These are phyloP conservation scores for Emergomyces orientalis DNA, from an alignment of 2,329 filamentous ascomycete species.

Conservation along the genomic window DNA sequence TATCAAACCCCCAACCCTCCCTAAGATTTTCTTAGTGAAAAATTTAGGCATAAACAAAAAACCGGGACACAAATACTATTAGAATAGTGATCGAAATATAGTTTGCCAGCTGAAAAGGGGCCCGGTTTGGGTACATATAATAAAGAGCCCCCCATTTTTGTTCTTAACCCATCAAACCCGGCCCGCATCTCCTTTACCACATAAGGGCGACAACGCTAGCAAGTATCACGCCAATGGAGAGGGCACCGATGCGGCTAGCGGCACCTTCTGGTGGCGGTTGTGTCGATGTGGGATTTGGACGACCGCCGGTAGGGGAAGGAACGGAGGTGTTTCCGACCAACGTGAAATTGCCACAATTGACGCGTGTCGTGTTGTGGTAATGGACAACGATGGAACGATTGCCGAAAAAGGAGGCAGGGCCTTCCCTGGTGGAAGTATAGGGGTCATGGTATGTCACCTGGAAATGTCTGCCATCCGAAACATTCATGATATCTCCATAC, in stretches of 20 bases:
- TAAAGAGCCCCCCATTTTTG: no score
- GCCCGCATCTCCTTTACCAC: background rate
- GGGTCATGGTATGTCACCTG: conserved; percentile 36
- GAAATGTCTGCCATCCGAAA: conserved; percentile 25
- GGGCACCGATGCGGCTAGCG: conserved; percentile 4
- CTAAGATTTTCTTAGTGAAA: no score
- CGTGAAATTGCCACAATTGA: conserved; percentile 50
- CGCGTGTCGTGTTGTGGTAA: conserved; percentile 42
- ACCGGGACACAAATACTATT: no score
- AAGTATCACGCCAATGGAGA: conserved; percentile 1
- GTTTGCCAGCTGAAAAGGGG: no score
- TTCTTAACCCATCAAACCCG: background rate
- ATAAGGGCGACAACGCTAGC: conserved; percentile 4
- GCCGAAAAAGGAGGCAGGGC: conserved; percentile 42
- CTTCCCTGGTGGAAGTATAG: conserved; percentile 39
- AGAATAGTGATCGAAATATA: no score
- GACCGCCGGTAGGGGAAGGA: background rate
- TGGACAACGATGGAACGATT: conserved; percentile 49
- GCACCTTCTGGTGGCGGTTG: background rate
- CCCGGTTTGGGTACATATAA: no score
- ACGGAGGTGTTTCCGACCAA: conserved; percentile 1
- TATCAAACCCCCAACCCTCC: no score
- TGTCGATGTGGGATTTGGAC: background rate
- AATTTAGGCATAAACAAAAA: no score
- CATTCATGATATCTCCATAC: conserved; percentile 51